Conservation (phyloP, 2,329 filamentous ascomycete species). For the Emericellopsis atlantica region DNA sequence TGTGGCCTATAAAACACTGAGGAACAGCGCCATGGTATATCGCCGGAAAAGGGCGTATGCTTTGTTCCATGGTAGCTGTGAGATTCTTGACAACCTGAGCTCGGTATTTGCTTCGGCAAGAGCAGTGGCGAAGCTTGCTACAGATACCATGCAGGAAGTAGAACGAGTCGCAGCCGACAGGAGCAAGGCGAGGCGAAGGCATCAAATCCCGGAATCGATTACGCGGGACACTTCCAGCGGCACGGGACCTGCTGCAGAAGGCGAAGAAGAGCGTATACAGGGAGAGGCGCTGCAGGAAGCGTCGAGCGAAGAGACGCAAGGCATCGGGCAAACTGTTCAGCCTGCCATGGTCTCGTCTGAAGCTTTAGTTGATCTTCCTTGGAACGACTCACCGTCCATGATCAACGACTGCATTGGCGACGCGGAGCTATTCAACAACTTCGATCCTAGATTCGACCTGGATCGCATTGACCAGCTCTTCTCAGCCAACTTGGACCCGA, state of each 20-base stretch:
- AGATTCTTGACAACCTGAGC: conserved; percentile 6
- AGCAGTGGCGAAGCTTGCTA: conserved; percentile 8
- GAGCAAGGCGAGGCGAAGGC: conserved; percentile 1
- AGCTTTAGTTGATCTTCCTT: too few species aligned
- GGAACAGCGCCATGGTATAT: conserved; percentile 8
- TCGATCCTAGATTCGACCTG: conserved; percentile 9
- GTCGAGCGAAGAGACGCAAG: neutral
- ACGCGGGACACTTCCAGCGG: too few species aligned
- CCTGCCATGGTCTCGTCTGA: too few species aligned
- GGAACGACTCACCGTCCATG: neutral
- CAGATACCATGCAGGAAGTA: conserved; percentile 9
- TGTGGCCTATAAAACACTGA: conserved; percentile 9
- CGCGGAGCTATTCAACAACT: conserved; percentile 8
- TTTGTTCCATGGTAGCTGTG: conserved; percentile 8
- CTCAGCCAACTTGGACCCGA: conserved; percentile 5
- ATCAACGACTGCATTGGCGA: conserved; percentile 3
- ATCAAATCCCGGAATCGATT: too few species aligned
- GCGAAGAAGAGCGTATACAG: too few species aligned
- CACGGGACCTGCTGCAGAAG: too few species aligned
- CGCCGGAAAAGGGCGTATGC: conserved; percentile 5
- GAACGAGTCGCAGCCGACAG: conserved; percentile 6
- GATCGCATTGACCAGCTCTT: conserved; percentile 8
- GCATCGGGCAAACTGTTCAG: neutral
- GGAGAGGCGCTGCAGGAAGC: too few species aligned
- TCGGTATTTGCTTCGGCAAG: conserved; percentile 7